Conservation (phyloP, 2,329 filamentous ascomycete genomes). For the Paraconiothyrium sp. region DNA sequence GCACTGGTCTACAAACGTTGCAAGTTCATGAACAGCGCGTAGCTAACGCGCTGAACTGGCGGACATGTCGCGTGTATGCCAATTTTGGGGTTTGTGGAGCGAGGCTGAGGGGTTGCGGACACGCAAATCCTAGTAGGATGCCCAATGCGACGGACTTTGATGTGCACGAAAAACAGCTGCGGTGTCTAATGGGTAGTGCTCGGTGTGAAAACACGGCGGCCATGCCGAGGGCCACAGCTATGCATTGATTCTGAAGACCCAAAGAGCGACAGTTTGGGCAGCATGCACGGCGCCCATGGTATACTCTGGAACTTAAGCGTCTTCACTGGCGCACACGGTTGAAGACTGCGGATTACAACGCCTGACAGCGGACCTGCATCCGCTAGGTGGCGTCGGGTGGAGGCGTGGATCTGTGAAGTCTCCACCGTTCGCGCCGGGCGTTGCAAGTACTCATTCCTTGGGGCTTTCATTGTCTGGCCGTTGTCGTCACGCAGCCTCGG, state of each 20-base stretch:
- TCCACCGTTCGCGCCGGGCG: slow-evolving; percentile 21
- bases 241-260: not conserved
- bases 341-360: slow-evolving; percentile 19
- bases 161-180: not conserved
- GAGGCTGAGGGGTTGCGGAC: slow-evolving; percentile 7
- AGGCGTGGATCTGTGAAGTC: slow-evolving; percentile 11
- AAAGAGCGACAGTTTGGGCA: slow-evolving; percentile 1
- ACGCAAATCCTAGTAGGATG: slow-evolving; percentile 8
- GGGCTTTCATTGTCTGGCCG: slow-evolving; percentile 16
- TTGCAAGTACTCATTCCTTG: slow-evolving; percentile 12
- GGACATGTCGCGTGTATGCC: not conserved
- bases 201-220: not conserved
- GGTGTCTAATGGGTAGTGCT: not conserved
- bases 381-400: slow-evolving; percentile 14
- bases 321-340: slow-evolving; percentile 25
- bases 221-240: not conserved
- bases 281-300: not conserved
- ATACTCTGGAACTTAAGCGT: not conserved
- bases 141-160: slow-evolving; percentile 5
- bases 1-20: slow-evolving; percentile 20
- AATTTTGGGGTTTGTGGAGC: slow-evolving; percentile 2
- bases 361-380: slow-evolving; percentile 25
- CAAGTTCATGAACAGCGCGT: slow-evolving; percentile 10
- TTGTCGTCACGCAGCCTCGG: slow-evolving; percentile 15
- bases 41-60: slow-evolving; percentile 10